Percentiles rank a stretch among this genome's conserved stretches.
Evolutionary conservation across 78 protist genomes (phyloP).

Genomic region (Andalucia godoyi): DNA sequence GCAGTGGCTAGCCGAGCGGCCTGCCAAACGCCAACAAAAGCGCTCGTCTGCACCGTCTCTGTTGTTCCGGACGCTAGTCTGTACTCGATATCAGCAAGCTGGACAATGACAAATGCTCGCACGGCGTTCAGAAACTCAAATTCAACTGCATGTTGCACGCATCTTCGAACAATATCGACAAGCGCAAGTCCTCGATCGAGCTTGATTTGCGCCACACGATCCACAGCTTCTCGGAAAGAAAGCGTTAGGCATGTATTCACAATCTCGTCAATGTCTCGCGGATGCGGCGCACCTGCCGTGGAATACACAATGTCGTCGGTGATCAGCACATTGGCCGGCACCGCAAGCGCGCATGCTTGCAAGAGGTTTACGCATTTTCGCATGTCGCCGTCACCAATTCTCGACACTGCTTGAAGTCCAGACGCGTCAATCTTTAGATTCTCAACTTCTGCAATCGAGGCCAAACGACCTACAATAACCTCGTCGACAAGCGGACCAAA

Average conservation of each 20-base stretch:
- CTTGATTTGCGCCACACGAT: constrained; percentile 14
- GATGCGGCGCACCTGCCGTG: constrained; percentile 64
- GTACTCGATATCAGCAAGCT: constrained; percentile 20
- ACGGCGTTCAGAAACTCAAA: neutral
- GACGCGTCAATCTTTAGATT: neutral
- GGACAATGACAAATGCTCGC: neutral
- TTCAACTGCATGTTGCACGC: neutral
- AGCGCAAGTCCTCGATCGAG: constrained; percentile 51
- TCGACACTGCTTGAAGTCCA: constrained; percentile 21
- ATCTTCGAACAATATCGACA: constrained; percentile 37
- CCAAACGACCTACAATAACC: constrained; percentile 34
- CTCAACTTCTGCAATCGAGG: constrained; percentile 50
- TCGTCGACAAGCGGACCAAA: constrained; percentile 68
- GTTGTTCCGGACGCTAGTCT: neutral
- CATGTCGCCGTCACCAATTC: constrained; percentile 46
- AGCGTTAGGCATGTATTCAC: constrained; percentile 20
- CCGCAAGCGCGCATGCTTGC: constrained; percentile 33
- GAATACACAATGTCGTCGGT: constrained; percentile 39
- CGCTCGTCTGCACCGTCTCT: constrained; percentile 18
- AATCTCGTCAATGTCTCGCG: constrained; percentile 27
- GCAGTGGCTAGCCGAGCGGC: neutral
- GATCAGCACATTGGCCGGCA: constrained; percentile 13
- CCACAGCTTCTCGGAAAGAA: constrained; percentile 20
- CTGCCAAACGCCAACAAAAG: constrained; percentile 14
- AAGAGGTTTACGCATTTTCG: constrained; percentile 54